These are phyloP conservation scores for Selenicereus undatus DNA, from an alignment of 148 eudicot species.

Conservation along the genomic window DNA sequence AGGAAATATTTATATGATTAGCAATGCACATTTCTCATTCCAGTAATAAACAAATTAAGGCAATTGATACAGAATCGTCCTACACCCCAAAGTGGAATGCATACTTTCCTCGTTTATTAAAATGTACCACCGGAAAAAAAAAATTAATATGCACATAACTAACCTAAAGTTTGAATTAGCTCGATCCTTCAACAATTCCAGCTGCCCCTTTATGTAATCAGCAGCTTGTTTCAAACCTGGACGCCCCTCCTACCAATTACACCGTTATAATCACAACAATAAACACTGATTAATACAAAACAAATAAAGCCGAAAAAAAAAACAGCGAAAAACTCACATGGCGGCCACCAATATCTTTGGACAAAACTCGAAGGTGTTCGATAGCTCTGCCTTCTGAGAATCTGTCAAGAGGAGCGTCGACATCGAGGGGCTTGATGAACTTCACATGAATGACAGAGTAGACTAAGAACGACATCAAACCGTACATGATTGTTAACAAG, in stretches of 20 bases:
- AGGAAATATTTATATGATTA: no score
- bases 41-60: no score
- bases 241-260: constrained; percentile 65
- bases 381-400: constrained; percentile 90
- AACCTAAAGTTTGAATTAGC: constrained; percentile 67
- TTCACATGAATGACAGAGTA: constrained; percentile 66
- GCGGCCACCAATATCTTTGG: constrained; percentile 75
- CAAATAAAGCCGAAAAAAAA: background rate
- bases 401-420: constrained; percentile 63
- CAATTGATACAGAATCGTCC: no score
- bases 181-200: constrained; percentile 54
- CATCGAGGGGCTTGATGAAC: constrained; percentile 56
- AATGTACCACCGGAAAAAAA: background rate
- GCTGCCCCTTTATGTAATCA: constrained; percentile 60
- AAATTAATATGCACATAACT: constrained; percentile 15
- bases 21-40: background rate
- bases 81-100: background rate
- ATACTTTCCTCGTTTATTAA: background rate
- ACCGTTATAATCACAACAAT: background rate
- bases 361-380: constrained; percentile 70
- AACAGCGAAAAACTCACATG: constrained; percentile 42
- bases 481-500: constrained; percentile 49
- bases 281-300: background rate
- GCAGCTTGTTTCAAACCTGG: constrained; percentile 82
- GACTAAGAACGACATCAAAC: constrained; percentile 47